A percentile compares a stretch with the other conserved stretches of the same genome.
Evolutionary conservation across 2,329 filamentous ascomycete genomes (phyloP).

Genomic region (Cryphonectria nitschkei): DNA sequence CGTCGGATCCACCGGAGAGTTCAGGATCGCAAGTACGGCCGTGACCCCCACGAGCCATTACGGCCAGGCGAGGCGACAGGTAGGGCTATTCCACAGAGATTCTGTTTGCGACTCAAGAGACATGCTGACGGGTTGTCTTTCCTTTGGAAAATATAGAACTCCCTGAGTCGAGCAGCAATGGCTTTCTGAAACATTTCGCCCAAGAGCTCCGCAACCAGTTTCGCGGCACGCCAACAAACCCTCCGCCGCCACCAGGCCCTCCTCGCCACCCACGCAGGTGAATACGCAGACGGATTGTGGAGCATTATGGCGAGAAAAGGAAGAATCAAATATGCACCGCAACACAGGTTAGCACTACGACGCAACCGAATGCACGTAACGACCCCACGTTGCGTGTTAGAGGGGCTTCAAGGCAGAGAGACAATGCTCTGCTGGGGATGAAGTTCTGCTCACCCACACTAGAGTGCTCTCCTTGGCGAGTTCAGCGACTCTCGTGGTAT

Average conservation of each 20-base stretch:
- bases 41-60: slow-evolving; percentile 54
- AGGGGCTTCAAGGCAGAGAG: background rate
- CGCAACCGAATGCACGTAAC: background rate
- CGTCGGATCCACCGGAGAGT: slow-evolving; percentile 55
- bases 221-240: slow-evolving; percentile 48
- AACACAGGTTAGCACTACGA: background rate
- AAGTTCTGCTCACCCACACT: background rate
- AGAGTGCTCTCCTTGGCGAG: background rate
- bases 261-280: slow-evolving; percentile 23
- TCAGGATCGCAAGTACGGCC: slow-evolving; percentile 53
- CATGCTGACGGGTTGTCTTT: background rate
- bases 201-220: slow-evolving; percentile 57
- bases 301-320: background rate
- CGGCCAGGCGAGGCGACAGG: slow-evolving; percentile 57
- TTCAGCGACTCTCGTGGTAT: background rate
- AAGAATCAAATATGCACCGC: no score
- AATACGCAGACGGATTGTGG: background rate
- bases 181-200: slow-evolving; percentile 52
- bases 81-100: slow-evolving; percentile 31
- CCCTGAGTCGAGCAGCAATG: slow-evolving; percentile 33
- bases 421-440: background rate
- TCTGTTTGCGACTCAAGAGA: background rate
- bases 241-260: slow-evolving; percentile 32
- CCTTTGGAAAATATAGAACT: slow-evolving; percentile 28
- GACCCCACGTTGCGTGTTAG: background rate